These are phyloP conservation scores for Agrocybe chaxingu DNA, from an alignment of 768 basidiomycete species.

Conservation along the genomic window DNA sequence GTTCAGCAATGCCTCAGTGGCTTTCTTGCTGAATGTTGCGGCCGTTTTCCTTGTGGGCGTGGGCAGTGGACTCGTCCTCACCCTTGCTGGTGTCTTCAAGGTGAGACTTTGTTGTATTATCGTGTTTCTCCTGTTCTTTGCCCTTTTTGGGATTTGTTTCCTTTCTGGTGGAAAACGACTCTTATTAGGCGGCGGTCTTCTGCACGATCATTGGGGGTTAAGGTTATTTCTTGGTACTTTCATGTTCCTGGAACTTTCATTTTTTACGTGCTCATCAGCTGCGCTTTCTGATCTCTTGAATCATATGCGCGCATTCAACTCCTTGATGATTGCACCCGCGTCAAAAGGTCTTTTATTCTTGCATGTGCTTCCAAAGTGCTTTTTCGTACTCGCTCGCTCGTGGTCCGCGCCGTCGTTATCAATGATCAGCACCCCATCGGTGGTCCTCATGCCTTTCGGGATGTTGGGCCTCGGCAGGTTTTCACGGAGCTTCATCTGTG, in stretches of 20 bases:
- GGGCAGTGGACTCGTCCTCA: constrained; percentile 84
- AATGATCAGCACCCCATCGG: neutral
- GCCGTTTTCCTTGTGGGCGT: constrained; percentile 93
- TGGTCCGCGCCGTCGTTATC: neutral
- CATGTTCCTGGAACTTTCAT: too few species aligned
- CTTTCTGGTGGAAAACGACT: neutral
- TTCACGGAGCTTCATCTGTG: neutral
- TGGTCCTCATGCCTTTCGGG: neutral
- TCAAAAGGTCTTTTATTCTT: neutral
- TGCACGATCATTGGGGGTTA: too few species aligned
- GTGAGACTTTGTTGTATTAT: constrained; percentile 31
- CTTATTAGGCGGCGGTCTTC: neutral
- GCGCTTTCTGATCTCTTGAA: neutral
- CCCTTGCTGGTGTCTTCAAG: constrained; percentile 93
- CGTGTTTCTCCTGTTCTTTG: neutral
- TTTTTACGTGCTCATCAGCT: too few species aligned
- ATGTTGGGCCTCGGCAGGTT: neutral
- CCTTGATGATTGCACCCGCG: neutral
- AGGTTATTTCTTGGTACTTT: too few species aligned
- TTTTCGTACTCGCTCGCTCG: too few species aligned
- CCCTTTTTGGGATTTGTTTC: neutral
- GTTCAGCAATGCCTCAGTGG: constrained; percentile 79
- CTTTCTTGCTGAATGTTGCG: constrained; percentile 88
- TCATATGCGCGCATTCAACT: neutral
- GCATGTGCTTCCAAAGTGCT: neutral